Base-by-base conservation (phyloP, 805 yeast genomes). In the Candida montana region DNA sequence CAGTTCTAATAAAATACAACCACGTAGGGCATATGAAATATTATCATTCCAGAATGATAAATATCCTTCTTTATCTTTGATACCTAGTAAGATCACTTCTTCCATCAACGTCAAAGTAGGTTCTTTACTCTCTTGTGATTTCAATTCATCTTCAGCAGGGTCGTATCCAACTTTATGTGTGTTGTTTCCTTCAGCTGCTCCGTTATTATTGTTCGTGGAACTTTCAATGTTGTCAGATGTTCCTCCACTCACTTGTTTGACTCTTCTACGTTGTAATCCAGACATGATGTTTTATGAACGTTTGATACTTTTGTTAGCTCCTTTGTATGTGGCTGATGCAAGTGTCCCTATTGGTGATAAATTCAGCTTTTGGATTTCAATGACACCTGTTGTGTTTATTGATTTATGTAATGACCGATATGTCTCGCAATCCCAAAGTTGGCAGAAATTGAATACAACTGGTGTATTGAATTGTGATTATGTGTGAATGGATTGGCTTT, bases 41-140 rank as follows among this genome's bases (percentile, higher is more conserved):
- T 88, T 90, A 64, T 93, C 99, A 61, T 93, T 93, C 99, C 99
- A 93, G 65, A 93, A 93, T 23, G 96, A 88, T 34, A 93, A 71
- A 62, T 91, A 89, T 11, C 99, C 99, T 64, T 93, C 98, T 54
- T 85, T 84, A 64, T 93, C 98, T 58, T 91, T 90, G 50, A 93
- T 73, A 5, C 99, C 99, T 69, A 93, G 75, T 48, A 93, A 72
- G 50, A 93, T 69, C 7, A 93, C 96, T 64, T 93, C 99, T 64
- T 93, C 99, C 96, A 93, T 89, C 51, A 93, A 67, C 1, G 99
- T 93, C 51, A 93, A 71, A 33, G 79, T 68, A 1, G 99, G 99
- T 23, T 69, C 62, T 15, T 56, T 54, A n/a, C 53, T 52, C 37
- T 62, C 59, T 31, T 62, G 64, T 11, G 56, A 43, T 16, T 48